A percentile compares a stretch with the other conserved stretches of the same genome.
Conservation (phyloP, 768 basidiomycete genomes). For the Agrocybe chaxingu region DNA sequence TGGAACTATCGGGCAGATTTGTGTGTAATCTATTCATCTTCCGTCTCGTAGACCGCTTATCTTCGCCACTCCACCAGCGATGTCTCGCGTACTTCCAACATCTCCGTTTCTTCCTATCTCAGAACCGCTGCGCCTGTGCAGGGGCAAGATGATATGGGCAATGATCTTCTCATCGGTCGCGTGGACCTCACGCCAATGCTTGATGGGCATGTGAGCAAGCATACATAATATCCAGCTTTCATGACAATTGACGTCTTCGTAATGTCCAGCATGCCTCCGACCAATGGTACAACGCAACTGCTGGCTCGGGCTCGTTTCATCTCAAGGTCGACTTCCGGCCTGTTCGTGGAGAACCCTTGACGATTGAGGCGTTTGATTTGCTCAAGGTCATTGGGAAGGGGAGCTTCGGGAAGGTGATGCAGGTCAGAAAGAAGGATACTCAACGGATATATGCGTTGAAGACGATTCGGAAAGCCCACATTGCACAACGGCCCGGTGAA, state of each 20-base stretch:
- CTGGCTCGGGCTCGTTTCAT: conserved; percentile 89
- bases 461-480: conserved; percentile 97
- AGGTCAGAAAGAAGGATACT: conserved; percentile 98
- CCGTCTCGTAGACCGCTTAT: neutral
- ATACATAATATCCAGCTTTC: conserved; percentile 1
- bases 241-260: conserved; percentile 9
- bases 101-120: conserved; percentile 89
- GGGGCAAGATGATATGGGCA: conserved; percentile 93
- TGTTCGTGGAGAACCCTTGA: conserved; percentile 74
- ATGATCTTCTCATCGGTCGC: conserved; percentile 91
- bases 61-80: conserved; percentile 52
- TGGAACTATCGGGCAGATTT: conserved; percentile 98
- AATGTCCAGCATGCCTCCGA: conserved; percentile 70
- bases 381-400: conserved; percentile 99
- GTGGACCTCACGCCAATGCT: conserved; percentile 85
- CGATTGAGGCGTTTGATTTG: conserved; percentile 96
- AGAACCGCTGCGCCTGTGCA: conserved; percentile 71
- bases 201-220: conserved; percentile 62
- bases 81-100: conserved; percentile 90
- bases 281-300: conserved; percentile 84
- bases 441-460: conserved; percentile 97
- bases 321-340: conserved; percentile 95
- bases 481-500: conserved; percentile 92
- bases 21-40: conserved; percentile 46
- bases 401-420: conserved; percentile 98